These are phyloP conservation scores for Silene coronaria DNA, from an alignment of 179 eudicot genomes.

Conservation along the genomic window DNA sequence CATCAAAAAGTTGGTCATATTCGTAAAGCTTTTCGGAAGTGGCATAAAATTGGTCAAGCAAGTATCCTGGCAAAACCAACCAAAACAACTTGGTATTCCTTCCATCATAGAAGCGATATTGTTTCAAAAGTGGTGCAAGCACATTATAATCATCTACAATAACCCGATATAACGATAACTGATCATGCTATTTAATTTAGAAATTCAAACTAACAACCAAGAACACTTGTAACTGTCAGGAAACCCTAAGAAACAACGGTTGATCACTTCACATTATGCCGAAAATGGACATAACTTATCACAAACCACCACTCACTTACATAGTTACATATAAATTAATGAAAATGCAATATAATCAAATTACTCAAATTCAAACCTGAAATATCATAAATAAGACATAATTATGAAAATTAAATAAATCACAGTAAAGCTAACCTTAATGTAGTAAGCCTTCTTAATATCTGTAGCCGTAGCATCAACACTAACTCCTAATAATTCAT, in stretches of 20 bases:
- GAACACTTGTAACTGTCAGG: background rate
- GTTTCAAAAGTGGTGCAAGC: background rate
- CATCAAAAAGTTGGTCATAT: background rate
- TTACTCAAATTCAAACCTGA: background rate
- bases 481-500: constrained; percentile 70
- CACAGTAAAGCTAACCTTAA: constrained; percentile 23
- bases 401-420: background rate
- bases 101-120: background rate
- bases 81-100: background rate
- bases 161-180: background rate
- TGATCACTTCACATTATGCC: background rate
- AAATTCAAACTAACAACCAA: background rate
- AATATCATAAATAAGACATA: background rate
- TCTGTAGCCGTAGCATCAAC: constrained; percentile 64
- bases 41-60: background rate
- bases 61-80: background rate
- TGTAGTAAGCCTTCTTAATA: constrained; percentile 71
- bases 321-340: background rate
- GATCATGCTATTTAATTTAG: background rate
- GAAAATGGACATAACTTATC: background rate
- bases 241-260: background rate
- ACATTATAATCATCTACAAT: background rate
- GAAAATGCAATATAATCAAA: background rate
- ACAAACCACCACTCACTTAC: background rate
- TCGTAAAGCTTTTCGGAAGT: too few species aligned